Base-by-base conservation (phyloP, 2,329 filamentous ascomycete genomes). In the Hysterium pulicare region DNA sequence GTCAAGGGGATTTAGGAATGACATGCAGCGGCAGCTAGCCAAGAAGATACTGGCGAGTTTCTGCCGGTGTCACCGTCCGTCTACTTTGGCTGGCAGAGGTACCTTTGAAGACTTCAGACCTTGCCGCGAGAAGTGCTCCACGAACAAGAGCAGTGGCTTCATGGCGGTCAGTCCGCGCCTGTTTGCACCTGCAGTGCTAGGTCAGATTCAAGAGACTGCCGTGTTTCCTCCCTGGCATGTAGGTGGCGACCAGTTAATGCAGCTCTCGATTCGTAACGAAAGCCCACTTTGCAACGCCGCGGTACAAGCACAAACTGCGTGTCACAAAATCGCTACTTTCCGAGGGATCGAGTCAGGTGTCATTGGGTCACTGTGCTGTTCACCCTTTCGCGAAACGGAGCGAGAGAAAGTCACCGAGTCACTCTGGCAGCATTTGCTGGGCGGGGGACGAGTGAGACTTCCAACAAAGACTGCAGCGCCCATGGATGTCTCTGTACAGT, bases 211-310 rank as follows among this genome's bases (percentile, higher is more conserved):
- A 24, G 44, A 21, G 17, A 41, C 41, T 45, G 54, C 39, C 17
- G 55, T 57, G 51, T 33, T 34, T 49, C 49, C 41, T 50, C 50
- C 47, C 47, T 50, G 45, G 33, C 41, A 48, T 41, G 38, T 34
- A 13, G 28, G 16, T 17, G 22, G 37, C 41, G 36, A 33, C 45
- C 31, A 41, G 37, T 39, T 17, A 31, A 23, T 23, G 10, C 21
- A 17, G 20, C 20, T 11, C 11, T 13, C 15, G 21, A 15, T 15
- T 22, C 20, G 22, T 8, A 5, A 23, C 13, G n/a, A 38, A n/a
- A n/a, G 19, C 10, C 5, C n/a, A 22, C 16, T 13, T 26, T 38
- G 35, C 35, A 11, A 26, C 35, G 35, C 37, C 26, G 23, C 24
- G 5, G 8, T 8, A 7, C 24, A 8, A 28, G 24, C 13, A 28